Percentiles rank a stretch among this genome's conserved stretches.
These are phyloP conservation scores for Diplocarpon mali DNA, from an alignment of 2,329 filamentous ascomycete genomes.

Conservation along the genomic window DNA sequence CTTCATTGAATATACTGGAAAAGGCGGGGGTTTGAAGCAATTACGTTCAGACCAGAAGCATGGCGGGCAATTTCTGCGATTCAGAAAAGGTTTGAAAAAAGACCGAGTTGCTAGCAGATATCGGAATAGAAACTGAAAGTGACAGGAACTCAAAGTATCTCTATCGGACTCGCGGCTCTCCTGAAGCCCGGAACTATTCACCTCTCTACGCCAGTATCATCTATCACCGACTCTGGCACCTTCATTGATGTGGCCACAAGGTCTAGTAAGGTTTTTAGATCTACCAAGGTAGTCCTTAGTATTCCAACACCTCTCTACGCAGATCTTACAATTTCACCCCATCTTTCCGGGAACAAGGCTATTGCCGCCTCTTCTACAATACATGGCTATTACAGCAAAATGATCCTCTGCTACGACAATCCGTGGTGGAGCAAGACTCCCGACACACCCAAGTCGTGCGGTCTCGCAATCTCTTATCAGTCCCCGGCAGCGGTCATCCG, in stretches of 20 bases:
- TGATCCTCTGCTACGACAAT: conserved; percentile 11
- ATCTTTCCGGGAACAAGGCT: conserved; percentile 30
- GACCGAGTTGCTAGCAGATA: background rate
- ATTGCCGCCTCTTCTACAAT: conserved; percentile 28
- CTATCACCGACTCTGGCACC: conserved; percentile 2
- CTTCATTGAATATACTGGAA: conserved; percentile 45
- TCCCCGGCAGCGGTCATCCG: conserved; percentile 32
- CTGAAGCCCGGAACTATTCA: conserved; percentile 8
- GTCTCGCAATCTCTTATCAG: conserved; percentile 30
- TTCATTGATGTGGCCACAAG: conserved; percentile 5
- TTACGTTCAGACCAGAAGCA: conserved; percentile 41
- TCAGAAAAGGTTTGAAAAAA: conserved; percentile 9
- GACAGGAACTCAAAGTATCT: conserved; percentile 13
- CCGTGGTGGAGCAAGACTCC: conserved; percentile 5
- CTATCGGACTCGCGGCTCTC: conserved; percentile 8
- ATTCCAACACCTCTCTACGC: conserved; percentile 38
- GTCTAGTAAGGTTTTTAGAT: conserved; percentile 3
- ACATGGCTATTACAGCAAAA: conserved; percentile 38
- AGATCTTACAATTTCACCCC: conserved; percentile 36
- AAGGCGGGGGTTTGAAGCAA: conserved; percentile 38
- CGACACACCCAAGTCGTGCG: conserved; percentile 24
- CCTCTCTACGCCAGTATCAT: conserved; percentile 10
- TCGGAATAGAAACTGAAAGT: background rate
- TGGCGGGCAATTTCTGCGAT: conserved; percentile 31
- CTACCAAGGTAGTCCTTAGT: conserved; percentile 34